Conservation (phyloP, 345 rosid species). For the Corchorus olitorius region DNA sequence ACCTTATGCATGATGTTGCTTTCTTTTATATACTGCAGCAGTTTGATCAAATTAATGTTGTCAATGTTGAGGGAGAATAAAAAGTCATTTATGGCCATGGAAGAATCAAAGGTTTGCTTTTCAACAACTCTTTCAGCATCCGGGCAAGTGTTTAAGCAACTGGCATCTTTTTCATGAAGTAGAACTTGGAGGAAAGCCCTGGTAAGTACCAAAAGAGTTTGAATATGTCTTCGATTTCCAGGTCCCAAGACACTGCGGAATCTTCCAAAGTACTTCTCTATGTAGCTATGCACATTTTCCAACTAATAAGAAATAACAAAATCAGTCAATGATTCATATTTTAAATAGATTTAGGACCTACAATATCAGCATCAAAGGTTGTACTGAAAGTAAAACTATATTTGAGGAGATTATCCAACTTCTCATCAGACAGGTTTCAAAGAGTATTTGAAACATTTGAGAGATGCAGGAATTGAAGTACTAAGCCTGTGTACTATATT, state of each 20-base stretch:
- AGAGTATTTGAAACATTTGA: conserved; percentile 4
- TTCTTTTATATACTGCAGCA: conserved; percentile 72
- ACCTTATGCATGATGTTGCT: conserved; percentile 93
- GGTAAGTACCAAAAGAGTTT: conserved; percentile 73
- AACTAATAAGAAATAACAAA: conserved; percentile 50
- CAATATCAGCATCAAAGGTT: conserved; percentile 16
- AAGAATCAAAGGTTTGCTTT: conserved; percentile 42
- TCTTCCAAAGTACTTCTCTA: conserved; percentile 72
- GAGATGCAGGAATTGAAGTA: conserved; percentile 2
- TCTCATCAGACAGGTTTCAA: neutral
- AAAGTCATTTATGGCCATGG: conserved; percentile 84
- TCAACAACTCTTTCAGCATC: conserved; percentile 37
- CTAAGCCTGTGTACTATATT: conserved; percentile 3
- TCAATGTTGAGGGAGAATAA: conserved; percentile 79
- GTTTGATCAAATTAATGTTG: conserved; percentile 84
- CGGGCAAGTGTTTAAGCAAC: conserved; percentile 27
- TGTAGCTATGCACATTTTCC: conserved; percentile 63
- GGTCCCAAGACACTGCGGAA: conserved; percentile 72
- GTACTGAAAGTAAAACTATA: conserved; percentile 3
- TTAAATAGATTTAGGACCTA: neutral
- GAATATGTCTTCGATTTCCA: conserved; percentile 93
- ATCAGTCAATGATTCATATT: conserved; percentile 3
- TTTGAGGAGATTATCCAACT: neutral
- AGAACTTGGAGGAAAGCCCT: conserved; percentile 59
- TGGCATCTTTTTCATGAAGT: conserved; percentile 42